Percentiles rank a stretch among this genome's conserved stretches.
phyloP scores from a whole-genome alignment of 1,139 yeast species.

The Sugiyamaella castrensis region DNA sequence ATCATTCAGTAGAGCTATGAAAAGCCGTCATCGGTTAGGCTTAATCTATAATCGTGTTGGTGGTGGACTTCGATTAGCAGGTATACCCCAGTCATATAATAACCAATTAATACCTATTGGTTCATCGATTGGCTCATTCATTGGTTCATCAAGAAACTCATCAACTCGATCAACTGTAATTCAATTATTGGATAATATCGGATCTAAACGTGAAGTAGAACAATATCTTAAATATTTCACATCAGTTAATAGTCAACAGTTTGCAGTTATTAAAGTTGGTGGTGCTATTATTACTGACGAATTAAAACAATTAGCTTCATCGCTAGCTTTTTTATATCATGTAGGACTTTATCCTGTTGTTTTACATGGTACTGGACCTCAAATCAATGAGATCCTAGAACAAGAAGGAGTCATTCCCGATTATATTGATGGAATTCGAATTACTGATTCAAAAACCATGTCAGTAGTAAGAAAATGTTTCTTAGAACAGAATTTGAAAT shows the following conservation, averaged over 20 bases:
- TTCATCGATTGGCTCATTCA: too few relatives aligned
- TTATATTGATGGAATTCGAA: conserved; percentile 93
- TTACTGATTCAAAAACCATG: conserved; percentile 94
- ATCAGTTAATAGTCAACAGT: conserved; percentile 87
- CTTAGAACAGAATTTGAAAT: conserved; percentile 87
- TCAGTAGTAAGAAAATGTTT: conserved; percentile 93
- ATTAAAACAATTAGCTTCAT: conserved; percentile 87
- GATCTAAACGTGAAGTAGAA: conserved; percentile 96
- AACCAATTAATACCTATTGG: neutral
- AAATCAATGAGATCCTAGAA: conserved; percentile 89
- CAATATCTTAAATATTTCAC: conserved; percentile 95
- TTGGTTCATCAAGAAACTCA: conserved; percentile 8
- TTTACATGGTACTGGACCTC: conserved; percentile 98
- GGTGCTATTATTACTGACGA: conserved; percentile 98
- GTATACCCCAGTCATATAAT: too few relatives aligned
- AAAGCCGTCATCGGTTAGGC: too few relatives aligned
- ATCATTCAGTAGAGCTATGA: too few relatives aligned
- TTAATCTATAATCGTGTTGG: neutral
- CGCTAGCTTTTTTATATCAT: conserved; percentile 92
- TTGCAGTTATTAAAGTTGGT: conserved; percentile 97
- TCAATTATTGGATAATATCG: conserved; percentile 89
- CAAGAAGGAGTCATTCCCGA: conserved; percentile 95
- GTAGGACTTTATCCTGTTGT: conserved; percentile 97
- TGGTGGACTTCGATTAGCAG: neutral
- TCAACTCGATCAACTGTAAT: conserved; percentile 93